Base-by-base conservation (phyloP, 2,329 filamentous ascomycete species). In the Talaromyces sp. region DNA sequence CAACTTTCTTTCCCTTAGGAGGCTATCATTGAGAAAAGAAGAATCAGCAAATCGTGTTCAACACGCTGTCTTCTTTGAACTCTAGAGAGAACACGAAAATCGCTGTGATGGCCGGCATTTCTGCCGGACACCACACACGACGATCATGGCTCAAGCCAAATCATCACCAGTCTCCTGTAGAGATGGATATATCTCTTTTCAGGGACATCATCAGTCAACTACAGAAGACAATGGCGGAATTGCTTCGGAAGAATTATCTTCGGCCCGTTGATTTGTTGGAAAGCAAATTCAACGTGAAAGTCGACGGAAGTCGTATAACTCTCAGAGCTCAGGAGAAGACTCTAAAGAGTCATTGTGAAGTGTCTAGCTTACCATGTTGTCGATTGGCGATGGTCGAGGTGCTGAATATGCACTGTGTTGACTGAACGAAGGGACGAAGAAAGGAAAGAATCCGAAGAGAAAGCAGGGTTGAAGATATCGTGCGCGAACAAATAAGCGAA, bases 21-120 rank as follows among this genome's bases (percentile, higher is more conserved):
- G 95, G 92, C 95, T 98, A 86, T 98, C 93, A 98, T 98, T 95
- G 94, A 98, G 94, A 92, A 96, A 93, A 95, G 91, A 96, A 92
- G 89, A 65, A 92, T 79, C 91, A 97, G 93, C 90, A 81, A 83
- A 85, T 83, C 87, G 85, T 88, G 87, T 89, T 87, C 89, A 33
- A 89, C 85, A 70, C 74, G 75, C 84, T 85, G 81, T 91, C 90
- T 92, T 91, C 88, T 90, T 88, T 90, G 83, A 90, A 90, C 92
- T 96, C 92, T 96, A 96, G 84, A 89, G 92, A 95, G 90, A 70
- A 75, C 69, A 71, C 72, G 81, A 64, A 24, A 37, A 33, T 45
- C 56, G 62, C n/a, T 14, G 33, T 31, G 43, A 27, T 35, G 13
- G 41, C 11, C 14, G 27, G 77, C 41, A 62, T 65, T 65, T 65